A percentile compares a stretch with the other conserved stretches of the same genome.
Conservation (phyloP, 139 green algal genomes). For the Chlamydomonas applanata region DNA sequence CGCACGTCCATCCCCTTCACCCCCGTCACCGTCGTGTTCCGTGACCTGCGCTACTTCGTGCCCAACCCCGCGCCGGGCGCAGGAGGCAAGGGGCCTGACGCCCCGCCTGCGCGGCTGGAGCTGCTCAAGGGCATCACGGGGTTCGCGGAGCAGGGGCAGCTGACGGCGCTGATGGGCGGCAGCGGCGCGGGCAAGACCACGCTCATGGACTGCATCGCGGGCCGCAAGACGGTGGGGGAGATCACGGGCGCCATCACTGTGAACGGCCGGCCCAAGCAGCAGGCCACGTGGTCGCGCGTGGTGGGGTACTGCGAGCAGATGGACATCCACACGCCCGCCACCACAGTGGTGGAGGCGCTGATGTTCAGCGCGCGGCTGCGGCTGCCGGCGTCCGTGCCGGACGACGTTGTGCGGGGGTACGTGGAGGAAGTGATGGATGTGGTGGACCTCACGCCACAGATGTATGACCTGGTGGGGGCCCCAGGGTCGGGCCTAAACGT, state of each 20-base stretch:
- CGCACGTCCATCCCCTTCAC: slow-evolving; percentile 46
- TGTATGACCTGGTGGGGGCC: slow-evolving; percentile 48
- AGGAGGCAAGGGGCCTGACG: slow-evolving; percentile 4
- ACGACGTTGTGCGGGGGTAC: slow-evolving; percentile 6
- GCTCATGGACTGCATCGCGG: slow-evolving; percentile 68
- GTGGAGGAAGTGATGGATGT: slow-evolving; percentile 68
- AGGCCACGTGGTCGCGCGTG: slow-evolving; percentile 61
- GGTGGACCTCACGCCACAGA: slow-evolving; percentile 65
- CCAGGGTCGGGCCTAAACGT: slow-evolving; percentile 10
- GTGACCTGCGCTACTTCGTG: slow-evolving; percentile 65
- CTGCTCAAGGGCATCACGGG: slow-evolving; percentile 59
- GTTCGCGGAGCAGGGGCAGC: slow-evolving; percentile 32
- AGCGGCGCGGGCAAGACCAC: slow-evolving; percentile 68
- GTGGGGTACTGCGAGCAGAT: slow-evolving; percentile 45
- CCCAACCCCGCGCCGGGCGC: slow-evolving; percentile 40
- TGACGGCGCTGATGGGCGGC: slow-evolving; percentile 73
- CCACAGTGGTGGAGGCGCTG: slow-evolving; percentile 65
- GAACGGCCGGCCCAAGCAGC: slow-evolving; percentile 67
- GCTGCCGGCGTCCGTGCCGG: background rate
- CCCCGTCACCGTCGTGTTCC: slow-evolving; percentile 67
- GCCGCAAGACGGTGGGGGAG: slow-evolving; percentile 72
- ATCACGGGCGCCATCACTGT: slow-evolving; percentile 47
- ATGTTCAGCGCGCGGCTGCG: slow-evolving; percentile 58
- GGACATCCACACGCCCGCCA: slow-evolving; percentile 52
- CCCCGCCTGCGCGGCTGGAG: slow-evolving; percentile 23